These are phyloP conservation scores for Aspergillus udagawae DNA, from an alignment of 2,329 filamentous ascomycete genomes.

Conservation along the genomic window DNA sequence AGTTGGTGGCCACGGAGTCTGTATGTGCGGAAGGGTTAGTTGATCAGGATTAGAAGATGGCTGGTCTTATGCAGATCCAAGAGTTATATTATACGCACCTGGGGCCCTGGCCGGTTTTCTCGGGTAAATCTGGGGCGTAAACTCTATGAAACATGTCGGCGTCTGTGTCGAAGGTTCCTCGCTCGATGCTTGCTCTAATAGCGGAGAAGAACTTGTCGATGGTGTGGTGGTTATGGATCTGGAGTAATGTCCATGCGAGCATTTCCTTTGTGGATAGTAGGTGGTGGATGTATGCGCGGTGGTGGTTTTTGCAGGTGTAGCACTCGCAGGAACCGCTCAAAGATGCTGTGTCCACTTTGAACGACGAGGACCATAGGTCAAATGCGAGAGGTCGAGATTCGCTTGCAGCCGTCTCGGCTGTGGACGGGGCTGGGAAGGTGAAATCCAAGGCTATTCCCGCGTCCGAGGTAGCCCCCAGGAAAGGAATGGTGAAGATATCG, in stretches of 20 bases:
- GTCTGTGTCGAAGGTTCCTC: conserved; percentile 53
- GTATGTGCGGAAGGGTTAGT: conserved; percentile 3
- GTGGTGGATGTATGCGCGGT: conserved; percentile 83
- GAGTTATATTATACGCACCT: conserved; percentile 42
- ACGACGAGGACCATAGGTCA: conserved; percentile 67
- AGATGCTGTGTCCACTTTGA: conserved; percentile 61
- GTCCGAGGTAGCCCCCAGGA: conserved; percentile 71
- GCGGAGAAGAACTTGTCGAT: conserved; percentile 69
- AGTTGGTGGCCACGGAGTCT: conserved; percentile 76
- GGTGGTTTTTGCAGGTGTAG: conserved; percentile 79
- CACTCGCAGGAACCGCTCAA: conserved; percentile 65
- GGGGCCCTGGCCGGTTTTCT: conserved; percentile 72
- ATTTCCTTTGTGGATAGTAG: conserved; percentile 89
- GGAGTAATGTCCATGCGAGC: conserved; percentile 89
- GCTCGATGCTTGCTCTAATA: conserved; percentile 62
- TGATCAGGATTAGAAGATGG: neutral
- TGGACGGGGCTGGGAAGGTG: conserved; percentile 55
- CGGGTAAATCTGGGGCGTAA: conserved; percentile 70
- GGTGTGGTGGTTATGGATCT: conserved; percentile 82
- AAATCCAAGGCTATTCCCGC: conserved; percentile 82
- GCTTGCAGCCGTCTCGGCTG: neutral
- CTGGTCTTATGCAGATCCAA: neutral
- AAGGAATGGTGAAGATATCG: conserved; percentile 75
- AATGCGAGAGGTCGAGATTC: conserved; percentile 57
- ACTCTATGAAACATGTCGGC: conserved; percentile 56